phyloP scores from a whole-genome alignment of 352 stramenopile genomes.

The Phytophthora melonis region DNA sequence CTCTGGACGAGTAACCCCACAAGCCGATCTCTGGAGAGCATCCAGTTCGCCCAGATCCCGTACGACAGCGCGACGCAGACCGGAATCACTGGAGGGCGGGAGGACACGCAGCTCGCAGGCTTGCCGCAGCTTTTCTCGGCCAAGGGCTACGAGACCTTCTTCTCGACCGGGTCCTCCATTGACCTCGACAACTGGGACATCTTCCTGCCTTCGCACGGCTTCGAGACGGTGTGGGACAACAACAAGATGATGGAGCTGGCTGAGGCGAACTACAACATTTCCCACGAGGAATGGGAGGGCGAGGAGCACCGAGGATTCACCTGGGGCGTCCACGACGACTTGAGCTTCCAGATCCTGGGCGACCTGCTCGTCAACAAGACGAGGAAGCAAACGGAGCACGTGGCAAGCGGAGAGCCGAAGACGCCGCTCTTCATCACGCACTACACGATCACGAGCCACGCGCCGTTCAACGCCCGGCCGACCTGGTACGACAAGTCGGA shows the following conservation, averaged over 20 bases:
- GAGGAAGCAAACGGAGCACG: conserved; percentile 31
- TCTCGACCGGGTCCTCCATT: conserved; percentile 51
- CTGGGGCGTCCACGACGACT: conserved; percentile 65
- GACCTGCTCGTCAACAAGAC: conserved; percentile 61
- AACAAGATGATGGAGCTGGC: conserved; percentile 48
- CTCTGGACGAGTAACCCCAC: conserved; percentile 66
- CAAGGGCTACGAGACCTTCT: conserved; percentile 7
- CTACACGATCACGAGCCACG: conserved; percentile 70
- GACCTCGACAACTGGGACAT: conserved; percentile 57
- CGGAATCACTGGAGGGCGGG: not conserved
- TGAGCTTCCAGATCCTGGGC: conserved; percentile 54
- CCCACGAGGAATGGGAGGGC: conserved; percentile 38
- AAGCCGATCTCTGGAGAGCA: conserved; percentile 44
- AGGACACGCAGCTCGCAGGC: conserved; percentile 3
- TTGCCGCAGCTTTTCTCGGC: conserved; percentile 2
- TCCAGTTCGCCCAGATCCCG: not conserved
- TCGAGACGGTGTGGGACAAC: conserved; percentile 49
- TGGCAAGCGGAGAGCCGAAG: conserved; percentile 29
- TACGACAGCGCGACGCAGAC: not conserved
- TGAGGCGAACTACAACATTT: conserved; percentile 45
- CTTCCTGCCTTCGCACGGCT: conserved; percentile 64
- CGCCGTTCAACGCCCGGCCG: conserved; percentile 38
- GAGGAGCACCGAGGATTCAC: conserved; percentile 16
- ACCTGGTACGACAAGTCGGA: conserved; percentile 51
- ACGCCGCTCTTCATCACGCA: conserved; percentile 63